A percentile compares a stretch with the other conserved stretches of the same genome.
Evolutionary conservation across 1,284 basidiomycete species (phyloP).

Genomic region (Vanrija humicola): DNA sequence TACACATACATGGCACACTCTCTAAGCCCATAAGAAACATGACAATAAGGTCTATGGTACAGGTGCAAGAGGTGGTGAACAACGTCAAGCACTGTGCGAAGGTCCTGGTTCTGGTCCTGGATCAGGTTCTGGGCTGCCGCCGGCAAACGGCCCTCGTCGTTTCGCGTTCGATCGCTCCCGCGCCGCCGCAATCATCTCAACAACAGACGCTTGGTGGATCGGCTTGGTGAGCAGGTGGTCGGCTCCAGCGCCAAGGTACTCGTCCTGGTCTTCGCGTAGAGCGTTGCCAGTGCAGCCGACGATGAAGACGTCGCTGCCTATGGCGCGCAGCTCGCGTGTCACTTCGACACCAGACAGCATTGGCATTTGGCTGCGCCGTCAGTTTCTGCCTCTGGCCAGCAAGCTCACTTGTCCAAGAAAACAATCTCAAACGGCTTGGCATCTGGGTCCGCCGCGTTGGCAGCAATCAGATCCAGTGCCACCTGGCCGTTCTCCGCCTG

Average conservation of each 20-base stretch:
- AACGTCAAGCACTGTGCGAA: no score
- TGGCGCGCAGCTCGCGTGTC: constrained; percentile 61
- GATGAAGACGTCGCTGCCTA: constrained; percentile 68
- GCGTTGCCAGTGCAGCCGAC: constrained; percentile 66
- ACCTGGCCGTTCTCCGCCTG: constrained; percentile 81
- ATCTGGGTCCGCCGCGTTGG: constrained; percentile 11
- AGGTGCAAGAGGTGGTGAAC: no score
- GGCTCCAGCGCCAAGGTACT: constrained; percentile 71
- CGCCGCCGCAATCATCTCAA: constrained; percentile 36
- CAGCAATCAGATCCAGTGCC: constrained; percentile 65
- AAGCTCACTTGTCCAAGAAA: constrained; percentile 70
- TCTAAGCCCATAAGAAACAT: no score
- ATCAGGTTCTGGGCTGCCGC: no score
- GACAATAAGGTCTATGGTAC: no score
- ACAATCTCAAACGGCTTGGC: constrained; percentile 60
- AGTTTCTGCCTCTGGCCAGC: background rate
- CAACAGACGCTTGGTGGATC: constrained; percentile 38
- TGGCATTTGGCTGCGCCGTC: constrained; percentile 52
- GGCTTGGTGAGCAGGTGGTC: constrained; percentile 51
- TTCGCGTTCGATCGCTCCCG: constrained; percentile 20
- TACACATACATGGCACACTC: no score
- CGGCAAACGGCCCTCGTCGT: no score
- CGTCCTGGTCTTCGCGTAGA: constrained; percentile 60
- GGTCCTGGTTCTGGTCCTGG: no score
- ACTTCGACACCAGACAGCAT: constrained; percentile 71